Evolutionary conservation across 805 yeast genomes (phyloP).

Genomic region (Blastobotrys mokoenaii): DNA sequence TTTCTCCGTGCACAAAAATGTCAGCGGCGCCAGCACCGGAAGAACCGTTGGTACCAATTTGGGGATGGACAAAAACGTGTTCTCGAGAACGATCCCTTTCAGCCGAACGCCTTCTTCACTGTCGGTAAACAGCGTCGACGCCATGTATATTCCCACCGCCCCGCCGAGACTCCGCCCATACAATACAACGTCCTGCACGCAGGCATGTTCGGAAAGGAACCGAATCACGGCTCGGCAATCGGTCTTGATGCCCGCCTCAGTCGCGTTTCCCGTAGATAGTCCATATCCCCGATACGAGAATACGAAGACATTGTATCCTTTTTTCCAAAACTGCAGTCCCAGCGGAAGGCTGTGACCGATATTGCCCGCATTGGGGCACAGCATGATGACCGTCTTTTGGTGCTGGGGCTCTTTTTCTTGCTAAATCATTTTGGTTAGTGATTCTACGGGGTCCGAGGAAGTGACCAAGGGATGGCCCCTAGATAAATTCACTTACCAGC

Average conservation of each 20-base stretch:
- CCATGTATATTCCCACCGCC: conserved; percentile 82
- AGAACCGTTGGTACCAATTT: conserved; percentile 55
- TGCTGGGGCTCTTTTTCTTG: conserved; percentile 39
- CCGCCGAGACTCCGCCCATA: conserved; percentile 94
- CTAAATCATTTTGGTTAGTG: too few relatives aligned
- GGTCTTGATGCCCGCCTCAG: conserved; percentile 68
- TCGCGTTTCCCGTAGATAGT: conserved; percentile 62
- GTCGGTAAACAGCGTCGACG: conserved; percentile 31
- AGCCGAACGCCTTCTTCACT: conserved; percentile 37
- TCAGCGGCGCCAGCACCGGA: conserved; percentile 51
- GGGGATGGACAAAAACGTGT: conserved; percentile 71
- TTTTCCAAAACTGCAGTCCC: conserved; percentile 54
- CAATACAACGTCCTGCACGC: conserved; percentile 46
- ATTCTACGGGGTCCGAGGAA: too few relatives aligned
- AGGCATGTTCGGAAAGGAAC: conserved; percentile 46
- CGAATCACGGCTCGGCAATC: conserved; percentile 72
- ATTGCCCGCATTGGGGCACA: conserved; percentile 94
- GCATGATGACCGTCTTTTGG: conserved; percentile 60
- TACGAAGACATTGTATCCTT: conserved; percentile 60
- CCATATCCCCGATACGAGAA: conserved; percentile 94
- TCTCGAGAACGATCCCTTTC: conserved; percentile 69
- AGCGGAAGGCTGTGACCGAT: conserved; percentile 86
- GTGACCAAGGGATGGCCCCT: too few relatives aligned
- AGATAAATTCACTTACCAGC: not conserved
- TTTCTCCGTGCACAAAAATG: conserved; percentile 59